Base-by-base conservation (phyloP, 139 green algal genomes). In the Volvox reticuliferus region DNA sequence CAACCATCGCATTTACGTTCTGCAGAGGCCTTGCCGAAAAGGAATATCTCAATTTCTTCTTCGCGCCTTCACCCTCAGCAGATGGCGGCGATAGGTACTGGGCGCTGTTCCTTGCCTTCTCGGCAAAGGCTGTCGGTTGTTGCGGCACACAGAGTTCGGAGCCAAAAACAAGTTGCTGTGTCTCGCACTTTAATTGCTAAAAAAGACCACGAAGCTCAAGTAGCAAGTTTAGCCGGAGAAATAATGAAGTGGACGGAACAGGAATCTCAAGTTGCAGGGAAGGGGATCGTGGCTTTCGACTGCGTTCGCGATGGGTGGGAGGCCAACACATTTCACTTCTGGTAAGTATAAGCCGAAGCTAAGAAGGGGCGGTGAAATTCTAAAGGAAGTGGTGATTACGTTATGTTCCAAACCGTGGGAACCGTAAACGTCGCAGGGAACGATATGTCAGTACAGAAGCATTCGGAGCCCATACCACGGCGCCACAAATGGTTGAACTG, bases 151-250 rank as follows among this genome's bases (percentile, higher is more conserved):
- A 89, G 63, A 28, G 69, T 35, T 18, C 61, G 82, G 20, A 35
- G 73, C 14, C 68, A 71, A 13, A 91, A 87, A 50, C 83, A 96
- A 62, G 80, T 97, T 13, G 93, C 93, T 0, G 97, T 95, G 92
- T 95, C 82, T 88, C 97, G 97, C 89, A 98, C 96, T 16, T 80
- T 98, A 14, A 76, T 96, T 26, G 93, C 93, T 0, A 93, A 93
- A 63, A 84, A 91, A n/a, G 96, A 93, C 2, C 76, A 91, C 9
- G 89, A 91, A 14, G 35, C 32, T 12, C 36, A 82, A 20, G 92
- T 98, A n/a, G 62, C 82, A n/a, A 33, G 93, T 44, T 76, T 97
- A 55, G 96, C 94, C 63, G 35, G 89, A 18, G 75, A 95, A 9
- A 81, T 97, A 3, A 61, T 92, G 1, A 87, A 88, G 19, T 96